phyloP scores from a whole-genome alignment of 331 rosid species.

The Spiraea crenata region DNA sequence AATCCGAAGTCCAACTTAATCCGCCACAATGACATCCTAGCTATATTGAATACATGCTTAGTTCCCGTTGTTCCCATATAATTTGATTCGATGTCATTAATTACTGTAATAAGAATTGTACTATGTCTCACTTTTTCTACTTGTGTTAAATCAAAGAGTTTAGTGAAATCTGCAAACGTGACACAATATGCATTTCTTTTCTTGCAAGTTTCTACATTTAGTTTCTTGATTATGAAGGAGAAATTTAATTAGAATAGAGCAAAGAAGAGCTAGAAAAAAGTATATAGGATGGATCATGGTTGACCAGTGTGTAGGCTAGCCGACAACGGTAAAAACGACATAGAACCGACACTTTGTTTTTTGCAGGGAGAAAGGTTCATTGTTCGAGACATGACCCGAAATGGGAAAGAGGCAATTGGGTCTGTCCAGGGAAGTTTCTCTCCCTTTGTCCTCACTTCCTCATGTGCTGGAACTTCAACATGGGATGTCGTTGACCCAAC shows the following conservation, averaged over 20 bases:
- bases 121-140: no score
- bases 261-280: not conserved
- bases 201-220: no score
- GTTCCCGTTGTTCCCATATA: no score
- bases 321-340: not conserved
- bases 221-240: not conserved
- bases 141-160: no score
- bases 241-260: not conserved
- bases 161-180: no score
- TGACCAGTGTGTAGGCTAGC: constrained; percentile 3
- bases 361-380: not conserved
- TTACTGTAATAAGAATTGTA: no score
- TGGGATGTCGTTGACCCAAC: constrained; percentile 25
- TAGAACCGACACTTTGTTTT: constrained; percentile 15
- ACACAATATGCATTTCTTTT: no score
- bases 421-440: constrained; percentile 2
- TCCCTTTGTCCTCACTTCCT: not conserved
- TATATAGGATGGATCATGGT: not conserved
- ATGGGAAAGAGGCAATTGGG: not conserved
- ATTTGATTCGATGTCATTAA: no score
- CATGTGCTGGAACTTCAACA: constrained; percentile 12
- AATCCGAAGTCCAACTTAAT: no score
- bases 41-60: no score
- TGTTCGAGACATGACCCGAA: not conserved
- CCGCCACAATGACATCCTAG: no score